Evolutionary conservation across 768 basidiomycete species (phyloP).

Genomic region (Macrolepiota dolichaula): DNA sequence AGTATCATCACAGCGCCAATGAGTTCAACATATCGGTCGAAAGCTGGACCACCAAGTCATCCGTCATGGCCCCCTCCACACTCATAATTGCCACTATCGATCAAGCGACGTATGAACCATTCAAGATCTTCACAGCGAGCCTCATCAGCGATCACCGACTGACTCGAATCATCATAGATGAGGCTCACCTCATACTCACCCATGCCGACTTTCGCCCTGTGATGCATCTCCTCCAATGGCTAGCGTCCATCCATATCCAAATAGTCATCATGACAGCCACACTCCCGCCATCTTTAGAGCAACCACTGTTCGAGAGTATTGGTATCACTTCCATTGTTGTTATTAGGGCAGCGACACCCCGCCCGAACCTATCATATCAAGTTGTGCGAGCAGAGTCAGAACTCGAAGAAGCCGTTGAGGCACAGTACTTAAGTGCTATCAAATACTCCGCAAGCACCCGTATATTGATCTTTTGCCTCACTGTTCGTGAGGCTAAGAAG

Average conservation of each 20-base stretch:
- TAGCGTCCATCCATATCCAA: slow-evolving; percentile 6
- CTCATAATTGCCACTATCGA: background rate
- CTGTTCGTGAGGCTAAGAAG: background rate
- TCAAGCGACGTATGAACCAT: background rate
- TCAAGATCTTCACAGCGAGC: background rate
- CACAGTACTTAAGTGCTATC: background rate
- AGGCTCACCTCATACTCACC: slow-evolving; percentile 14
- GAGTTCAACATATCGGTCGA: background rate
- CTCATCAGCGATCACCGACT: background rate
- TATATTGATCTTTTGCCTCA: background rate
- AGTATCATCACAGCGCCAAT: background rate
- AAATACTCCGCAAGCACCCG: background rate
- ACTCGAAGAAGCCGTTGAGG: background rate
- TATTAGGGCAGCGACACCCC: background rate
- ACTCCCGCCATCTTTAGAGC: slow-evolving; percentile 12
- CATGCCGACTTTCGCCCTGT: slow-evolving; percentile 13
- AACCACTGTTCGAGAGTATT: background rate
- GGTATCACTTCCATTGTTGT: background rate
- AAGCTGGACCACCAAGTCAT: background rate
- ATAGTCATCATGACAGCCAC: slow-evolving; percentile 15
- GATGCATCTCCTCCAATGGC: slow-evolving; percentile 12
- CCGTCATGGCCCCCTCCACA: background rate
- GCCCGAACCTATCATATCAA: background rate
- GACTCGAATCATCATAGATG: slow-evolving; percentile 14
- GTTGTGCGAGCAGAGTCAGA: background rate